Evolutionary conservation across 140 eudicot species (phyloP), one percentile per base, ranked within the genome.

Genomic region (Cichorium intybus): DNA sequence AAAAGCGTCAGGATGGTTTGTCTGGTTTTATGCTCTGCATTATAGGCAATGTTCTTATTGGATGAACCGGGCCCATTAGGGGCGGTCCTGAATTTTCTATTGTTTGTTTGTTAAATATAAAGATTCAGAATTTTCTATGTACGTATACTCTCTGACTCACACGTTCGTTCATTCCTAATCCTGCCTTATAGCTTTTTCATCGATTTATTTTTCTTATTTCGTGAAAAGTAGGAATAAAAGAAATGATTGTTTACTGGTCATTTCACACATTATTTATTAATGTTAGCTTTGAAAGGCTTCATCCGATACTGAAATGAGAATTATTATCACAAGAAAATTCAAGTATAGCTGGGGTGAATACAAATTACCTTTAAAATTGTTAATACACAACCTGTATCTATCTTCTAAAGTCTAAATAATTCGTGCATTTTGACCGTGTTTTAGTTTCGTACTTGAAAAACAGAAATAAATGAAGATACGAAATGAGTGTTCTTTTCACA

Each of bases 81-180:
- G 79, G 74, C 69, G 79, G 74, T 58, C 74, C 54, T 41, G 15
- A 45, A 5, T 46, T 24, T 46, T 54, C 59, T 56, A 39, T 52
- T 37, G 4, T 1, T 35, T 39, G 33, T 24, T 39, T 39, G 14
- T n/a, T n/a, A n/a, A n/a, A n/a, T n/a, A n/a, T n/a, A n/a, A n/a
- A n/a, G n/a, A n/a, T n/a, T n/a, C n/a, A n/a, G n/a, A n/a, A n/a
- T n/a, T n/a, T n/a, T n/a, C n/a, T n/a, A n/a, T n/a, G n/a, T n/a
- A n/a, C n/a, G n/a, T 56, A 14, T 20, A 17, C 7, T 59, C 21
- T 65, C 45, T 24, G 27, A 4, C 26, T 49, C 55, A 50, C 55
- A 50, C 67, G 17, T 58, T 69, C 58, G 27, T 39, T 27, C 64
- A 63, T 43, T 54, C 45, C 29, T 12, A 7, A 66, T 34, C 68